Conservation (phyloP, 1,139 yeast species). For the Pichia cactophila region DNA sequence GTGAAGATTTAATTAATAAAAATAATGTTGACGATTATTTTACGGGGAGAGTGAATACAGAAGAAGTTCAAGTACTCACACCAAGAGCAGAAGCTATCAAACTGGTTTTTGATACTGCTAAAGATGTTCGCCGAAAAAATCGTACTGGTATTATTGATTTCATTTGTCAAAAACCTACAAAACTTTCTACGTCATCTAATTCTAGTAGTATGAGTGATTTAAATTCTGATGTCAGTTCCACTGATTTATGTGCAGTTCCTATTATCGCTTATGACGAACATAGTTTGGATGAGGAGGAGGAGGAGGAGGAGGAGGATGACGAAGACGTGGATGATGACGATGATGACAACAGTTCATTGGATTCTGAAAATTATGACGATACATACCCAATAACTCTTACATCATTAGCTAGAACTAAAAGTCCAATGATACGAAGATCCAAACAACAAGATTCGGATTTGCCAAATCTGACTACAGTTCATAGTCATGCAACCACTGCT, state of each 20-base stretch:
- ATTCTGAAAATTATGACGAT: slow-evolving; percentile 14
- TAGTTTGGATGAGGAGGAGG: background rate
- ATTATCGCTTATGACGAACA: background rate
- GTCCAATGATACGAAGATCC: slow-evolving; percentile 6
- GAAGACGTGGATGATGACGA: slow-evolving; percentile 4
- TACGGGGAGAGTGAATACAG: slow-evolving; percentile 18
- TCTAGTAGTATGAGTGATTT: slow-evolving; percentile 11
- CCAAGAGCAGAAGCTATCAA: slow-evolving; percentile 31
- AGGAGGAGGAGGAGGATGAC: background rate
- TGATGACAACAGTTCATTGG: slow-evolving; percentile 7
- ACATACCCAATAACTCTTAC: slow-evolving; percentile 14
- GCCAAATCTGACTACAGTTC: slow-evolving; percentile 12
- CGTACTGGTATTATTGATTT: background rate
- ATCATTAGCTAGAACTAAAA: slow-evolving; percentile 3
- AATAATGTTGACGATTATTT: slow-evolving; percentile 16
- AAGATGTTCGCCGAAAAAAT: slow-evolving; percentile 10
- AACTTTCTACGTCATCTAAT: background rate
- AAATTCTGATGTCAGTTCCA: slow-evolving; percentile 4
- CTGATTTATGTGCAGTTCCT: background rate
- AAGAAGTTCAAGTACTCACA: slow-evolving; percentile 18
- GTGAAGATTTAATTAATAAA: slow-evolving; percentile 18
- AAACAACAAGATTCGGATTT: slow-evolving; percentile 8
- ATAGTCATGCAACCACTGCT: slow-evolving; percentile 16
- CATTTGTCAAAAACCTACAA: background rate
- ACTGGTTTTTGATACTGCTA: slow-evolving; percentile 29